Evolutionary conservation across 495 filamentous ascomycete species (phyloP), one percentile per base, ranked within the genome.

Genomic region (Glonium stellatum): DNA sequence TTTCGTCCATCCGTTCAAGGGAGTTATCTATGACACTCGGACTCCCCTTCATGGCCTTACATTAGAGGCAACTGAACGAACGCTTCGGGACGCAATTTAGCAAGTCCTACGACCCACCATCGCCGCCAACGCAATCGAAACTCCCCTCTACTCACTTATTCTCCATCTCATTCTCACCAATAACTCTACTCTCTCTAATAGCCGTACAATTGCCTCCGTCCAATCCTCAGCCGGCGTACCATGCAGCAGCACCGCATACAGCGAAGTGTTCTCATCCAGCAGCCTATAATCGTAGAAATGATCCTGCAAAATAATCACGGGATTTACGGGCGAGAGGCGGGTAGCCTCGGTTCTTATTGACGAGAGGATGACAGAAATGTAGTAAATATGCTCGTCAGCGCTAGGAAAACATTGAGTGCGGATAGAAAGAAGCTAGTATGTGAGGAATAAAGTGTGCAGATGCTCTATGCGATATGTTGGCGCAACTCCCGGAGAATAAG

Each of bases 141-240:
- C 22, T 13, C 22, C 48, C 48, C 25, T 13, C 4, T 23, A 23
- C 48, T 23, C 48, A 51, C 48, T 51, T 13, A 51, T 44, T 18
- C 39, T 44, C 39, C 39, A 44, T 11, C 39, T 1, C 12, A 13
- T 44, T 18, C 48, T 23, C 48, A 51, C 48, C 15, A 51, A 13
- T 13, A 51, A 13, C 48, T 51, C 48, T 13, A 51, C 48, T 51
- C 48, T 51, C 19, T 23, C 48, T n/a, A 51, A 4, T 21, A 51
- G 22, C 15, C 48, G 12, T 4, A n/a, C 21, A 4, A 51, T 51
- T 13, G 48, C 48, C 48, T 51, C 48, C 3, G 48, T 51, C 12
- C 21, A n/a, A 31, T 23, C 21, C 15, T 23, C 12, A 4, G 5
- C 48, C 4, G 48, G 48, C 5, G 19, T 31, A 3, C 48, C 48